Evolutionary conservation across 169 alveolate species (phyloP).

Genomic region (Neospora caninum): DNA sequence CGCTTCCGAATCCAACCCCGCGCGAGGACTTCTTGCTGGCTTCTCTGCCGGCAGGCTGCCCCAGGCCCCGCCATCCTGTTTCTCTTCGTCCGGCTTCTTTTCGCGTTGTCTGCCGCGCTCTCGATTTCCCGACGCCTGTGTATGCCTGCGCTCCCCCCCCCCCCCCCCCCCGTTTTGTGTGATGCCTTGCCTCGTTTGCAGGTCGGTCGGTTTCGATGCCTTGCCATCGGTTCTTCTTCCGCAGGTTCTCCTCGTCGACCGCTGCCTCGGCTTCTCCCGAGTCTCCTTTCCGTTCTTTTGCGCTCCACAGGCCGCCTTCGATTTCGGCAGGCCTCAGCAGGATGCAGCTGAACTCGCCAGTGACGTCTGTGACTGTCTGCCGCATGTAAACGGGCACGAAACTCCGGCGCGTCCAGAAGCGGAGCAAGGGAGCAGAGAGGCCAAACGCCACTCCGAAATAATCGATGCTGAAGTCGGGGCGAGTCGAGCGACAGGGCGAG

Average conservation of each 20-base stretch:
- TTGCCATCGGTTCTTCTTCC: background rate
- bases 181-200: background rate
- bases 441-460: constrained; percentile 98
- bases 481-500: constrained; percentile 83
- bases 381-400: constrained; percentile 94
- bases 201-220: background rate
- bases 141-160: background rate
- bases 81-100: too few relatives aligned
- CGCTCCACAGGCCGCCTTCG: background rate
- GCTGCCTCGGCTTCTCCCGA: background rate
- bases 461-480: constrained; percentile 79
- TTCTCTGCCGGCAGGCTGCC: too few relatives aligned
- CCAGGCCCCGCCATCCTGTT: too few relatives aligned
- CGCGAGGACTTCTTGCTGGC: too few relatives aligned
- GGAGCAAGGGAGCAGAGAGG: constrained; percentile 90
- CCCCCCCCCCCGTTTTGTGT: background rate
- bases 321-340: constrained; percentile 81
- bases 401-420: constrained; percentile 94
- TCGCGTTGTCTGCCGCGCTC: too few relatives aligned
- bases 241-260: background rate
- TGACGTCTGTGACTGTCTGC: constrained; percentile 94
- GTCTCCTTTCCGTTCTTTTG: background rate
- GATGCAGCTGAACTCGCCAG: constrained; percentile 97
- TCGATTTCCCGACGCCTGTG: background rate
- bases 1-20: too few relatives aligned